phyloP scores from a whole-genome alignment of 202 grass and related monocot species.

The Dendrocalamus latiflorus region DNA sequence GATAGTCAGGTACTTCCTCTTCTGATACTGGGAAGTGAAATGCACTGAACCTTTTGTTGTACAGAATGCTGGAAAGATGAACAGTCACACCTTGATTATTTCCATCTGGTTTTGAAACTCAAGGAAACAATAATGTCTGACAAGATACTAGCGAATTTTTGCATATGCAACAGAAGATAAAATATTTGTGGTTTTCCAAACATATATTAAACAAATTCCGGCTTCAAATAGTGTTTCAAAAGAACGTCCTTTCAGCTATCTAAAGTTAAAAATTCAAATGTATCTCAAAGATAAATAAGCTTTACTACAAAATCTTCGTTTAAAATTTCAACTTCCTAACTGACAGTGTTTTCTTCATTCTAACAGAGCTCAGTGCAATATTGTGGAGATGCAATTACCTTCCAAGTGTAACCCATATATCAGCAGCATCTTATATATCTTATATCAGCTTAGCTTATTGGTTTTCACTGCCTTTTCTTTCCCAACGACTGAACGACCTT shows the following conservation, averaged over 20 bases:
- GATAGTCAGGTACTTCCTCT: constrained; percentile 90
- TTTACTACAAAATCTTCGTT: not conserved
- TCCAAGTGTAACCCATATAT: not conserved
- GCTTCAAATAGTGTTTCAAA: not conserved
- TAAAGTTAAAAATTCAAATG: not conserved
- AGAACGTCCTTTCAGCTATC: not conserved
- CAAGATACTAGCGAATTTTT: not conserved
- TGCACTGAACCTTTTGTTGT: constrained; percentile 85
- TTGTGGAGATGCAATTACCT: not conserved
- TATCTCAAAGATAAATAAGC: not conserved
- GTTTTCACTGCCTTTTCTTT: not conserved
- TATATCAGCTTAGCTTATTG: not conserved
- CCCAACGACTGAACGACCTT: not conserved
- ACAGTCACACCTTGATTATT: constrained; percentile 23
- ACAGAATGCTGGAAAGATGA: constrained; percentile 74
- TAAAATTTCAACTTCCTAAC: not conserved
- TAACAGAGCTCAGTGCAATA: not conserved
- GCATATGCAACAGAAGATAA: not conserved
- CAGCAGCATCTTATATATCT: not conserved
- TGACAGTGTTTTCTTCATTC: not conserved
- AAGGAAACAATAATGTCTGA: constrained; percentile 13
- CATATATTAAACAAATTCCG: constrained; percentile 1
- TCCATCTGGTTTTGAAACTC: constrained; percentile 8
- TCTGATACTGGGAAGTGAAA: constrained; percentile 93
- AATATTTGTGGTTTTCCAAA: not conserved